Conservation (phyloP, 1,284 basidiomycete species). For the Heterobasidion occidentale region DNA sequence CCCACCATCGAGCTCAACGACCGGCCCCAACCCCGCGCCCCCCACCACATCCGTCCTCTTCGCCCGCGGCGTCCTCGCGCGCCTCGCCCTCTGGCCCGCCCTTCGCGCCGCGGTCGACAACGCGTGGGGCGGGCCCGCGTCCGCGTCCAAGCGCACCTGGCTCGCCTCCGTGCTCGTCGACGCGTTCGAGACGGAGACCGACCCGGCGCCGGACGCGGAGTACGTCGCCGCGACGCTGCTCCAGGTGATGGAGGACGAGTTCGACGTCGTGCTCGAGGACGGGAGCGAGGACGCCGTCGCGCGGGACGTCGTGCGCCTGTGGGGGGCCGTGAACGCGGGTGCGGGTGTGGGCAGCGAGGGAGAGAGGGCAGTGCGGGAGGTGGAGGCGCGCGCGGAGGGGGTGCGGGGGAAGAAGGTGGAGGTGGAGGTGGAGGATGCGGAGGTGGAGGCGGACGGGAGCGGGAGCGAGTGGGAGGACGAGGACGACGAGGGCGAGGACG, state of each 20-base stretch:
- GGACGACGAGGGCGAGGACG: constrained; percentile 26
- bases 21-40: constrained; percentile 8
- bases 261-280: constrained; percentile 77
- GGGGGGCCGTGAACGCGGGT: constrained; percentile 43
- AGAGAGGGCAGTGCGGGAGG: constrained; percentile 37
- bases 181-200: constrained; percentile 54
- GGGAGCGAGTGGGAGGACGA: constrained; percentile 39
- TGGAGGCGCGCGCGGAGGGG: constrained; percentile 57
- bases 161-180: constrained; percentile 79
- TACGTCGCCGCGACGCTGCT: constrained; percentile 75
- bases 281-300: constrained; percentile 69
- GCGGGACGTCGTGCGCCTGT: constrained; percentile 60
- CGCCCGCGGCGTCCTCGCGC: constrained; percentile 75
- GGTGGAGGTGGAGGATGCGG: constrained; percentile 37
- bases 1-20: constrained; percentile 12
- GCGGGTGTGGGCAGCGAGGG: constrained; percentile 9
- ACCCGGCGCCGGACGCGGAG: constrained; percentile 52
- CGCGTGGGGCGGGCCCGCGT: constrained; percentile 74
- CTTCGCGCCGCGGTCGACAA: constrained; percentile 79
- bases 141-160: constrained; percentile 71
- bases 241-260: constrained; percentile 81
- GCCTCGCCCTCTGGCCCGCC: constrained; percentile 76
- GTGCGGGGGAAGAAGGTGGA: constrained; percentile 50
- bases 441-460: constrained; percentile 39
- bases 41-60: constrained; percentile 54